phyloP scores from a whole-genome alignment of 805 yeast genomes.

The Candida morakotiae region DNA sequence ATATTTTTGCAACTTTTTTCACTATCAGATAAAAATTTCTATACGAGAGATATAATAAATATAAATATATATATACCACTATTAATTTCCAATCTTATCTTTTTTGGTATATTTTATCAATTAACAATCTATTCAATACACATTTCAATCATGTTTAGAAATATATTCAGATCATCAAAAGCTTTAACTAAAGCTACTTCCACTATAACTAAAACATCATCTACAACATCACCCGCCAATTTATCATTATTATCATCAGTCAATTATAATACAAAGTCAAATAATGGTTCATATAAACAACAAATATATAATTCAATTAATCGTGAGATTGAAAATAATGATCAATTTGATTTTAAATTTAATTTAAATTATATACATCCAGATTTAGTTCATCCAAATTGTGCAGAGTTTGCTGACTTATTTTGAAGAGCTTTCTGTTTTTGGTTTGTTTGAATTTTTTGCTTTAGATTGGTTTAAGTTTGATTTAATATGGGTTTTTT shows the following conservation, averaged over 20 bases:
- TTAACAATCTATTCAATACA: not conserved
- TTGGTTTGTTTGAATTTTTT: no score
- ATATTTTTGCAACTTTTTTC: not conserved
- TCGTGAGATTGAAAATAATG: not conserved
- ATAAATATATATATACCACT: not conserved
- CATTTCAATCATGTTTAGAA: not conserved
- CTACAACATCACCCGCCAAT: not conserved
- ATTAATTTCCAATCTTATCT: no score
- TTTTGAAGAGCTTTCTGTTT: no score
- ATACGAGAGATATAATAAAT: no score
- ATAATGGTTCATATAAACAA: not conserved
- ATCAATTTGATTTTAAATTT: not conserved
- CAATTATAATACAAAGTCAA: not conserved
- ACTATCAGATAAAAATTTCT: no score
- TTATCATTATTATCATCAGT: not conserved
- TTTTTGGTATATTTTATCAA: no score
- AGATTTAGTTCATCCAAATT: not conserved
- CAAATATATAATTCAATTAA: not conserved
- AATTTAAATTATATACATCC: not conserved
- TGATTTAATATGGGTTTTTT: no score
- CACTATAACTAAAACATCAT: not conserved
- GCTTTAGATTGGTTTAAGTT: no score
- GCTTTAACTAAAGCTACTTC: not conserved
- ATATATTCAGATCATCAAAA: not conserved
- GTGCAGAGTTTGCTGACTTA: not conserved